These are phyloP conservation scores for Echium plantagineum DNA, from an alignment of 257 asterid species.

Conservation along the genomic window DNA sequence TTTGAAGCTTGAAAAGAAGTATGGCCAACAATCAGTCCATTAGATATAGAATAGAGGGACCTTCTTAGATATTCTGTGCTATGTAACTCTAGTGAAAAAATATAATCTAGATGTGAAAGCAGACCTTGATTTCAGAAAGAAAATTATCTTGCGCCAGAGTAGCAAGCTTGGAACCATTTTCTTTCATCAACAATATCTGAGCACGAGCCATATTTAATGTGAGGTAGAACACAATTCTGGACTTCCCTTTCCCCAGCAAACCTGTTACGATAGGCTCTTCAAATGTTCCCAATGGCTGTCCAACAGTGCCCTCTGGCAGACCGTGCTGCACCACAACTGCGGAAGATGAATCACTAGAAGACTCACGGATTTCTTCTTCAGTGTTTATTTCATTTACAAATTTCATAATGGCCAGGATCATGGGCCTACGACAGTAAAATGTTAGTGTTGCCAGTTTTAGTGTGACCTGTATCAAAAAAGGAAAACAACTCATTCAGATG, in stretches of 20 bases:
- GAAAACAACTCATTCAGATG: conserved; percentile 3
- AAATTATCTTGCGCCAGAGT: conserved; percentile 82
- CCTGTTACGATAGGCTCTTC: conserved; percentile 72
- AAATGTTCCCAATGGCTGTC: conserved; percentile 30
- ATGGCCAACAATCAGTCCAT: not conserved
- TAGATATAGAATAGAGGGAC: not conserved
- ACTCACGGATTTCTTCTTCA: conserved; percentile 37
- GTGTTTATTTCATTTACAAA: conserved; percentile 57
- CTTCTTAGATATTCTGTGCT: not conserved
- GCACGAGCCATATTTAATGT: conserved; percentile 89
- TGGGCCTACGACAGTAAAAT: conserved; percentile 89
- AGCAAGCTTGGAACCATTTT: conserved; percentile 72
- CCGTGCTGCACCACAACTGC: conserved; percentile 26
- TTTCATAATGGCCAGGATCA: conserved; percentile 71
- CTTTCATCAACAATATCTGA: conserved; percentile 86
- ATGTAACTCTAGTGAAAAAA: conserved; percentile 6
- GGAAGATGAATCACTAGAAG: conserved; percentile 44
- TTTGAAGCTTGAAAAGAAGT: not conserved
- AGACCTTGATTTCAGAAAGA: conserved; percentile 79
- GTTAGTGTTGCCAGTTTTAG: conserved; percentile 89
- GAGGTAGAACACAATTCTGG: conserved; percentile 67
- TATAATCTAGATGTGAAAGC: conserved; percentile 8
- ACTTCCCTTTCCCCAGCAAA: conserved; percentile 79
- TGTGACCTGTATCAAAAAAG: conserved; percentile 48
- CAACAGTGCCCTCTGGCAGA: conserved; percentile 23